phyloP scores from a whole-genome alignment of 176 grass and related monocot genomes.

The Melocanna baccifera region DNA sequence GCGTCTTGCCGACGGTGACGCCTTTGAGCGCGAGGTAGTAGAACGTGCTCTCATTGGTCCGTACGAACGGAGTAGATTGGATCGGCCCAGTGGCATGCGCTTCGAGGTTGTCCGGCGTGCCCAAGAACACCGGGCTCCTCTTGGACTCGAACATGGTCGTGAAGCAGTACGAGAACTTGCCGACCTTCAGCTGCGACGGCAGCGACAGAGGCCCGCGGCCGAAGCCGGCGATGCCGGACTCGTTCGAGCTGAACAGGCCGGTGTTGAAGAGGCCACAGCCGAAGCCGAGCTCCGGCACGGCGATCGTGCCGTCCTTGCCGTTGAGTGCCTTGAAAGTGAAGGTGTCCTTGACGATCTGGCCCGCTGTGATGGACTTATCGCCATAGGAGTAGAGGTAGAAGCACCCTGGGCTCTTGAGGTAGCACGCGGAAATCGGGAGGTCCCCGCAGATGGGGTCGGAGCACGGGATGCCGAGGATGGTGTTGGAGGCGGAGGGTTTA shows the following conservation, averaged over 20 bases:
- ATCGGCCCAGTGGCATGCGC: background rate
- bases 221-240: slow-evolving; percentile 61
- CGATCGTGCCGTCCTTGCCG: background rate
- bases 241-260: slow-evolving; percentile 12
- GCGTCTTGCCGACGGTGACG: slow-evolving; percentile 44
- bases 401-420: background rate
- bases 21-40: slow-evolving; percentile 52
- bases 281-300: slow-evolving; percentile 33
- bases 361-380: slow-evolving; percentile 32
- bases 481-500: slow-evolving; percentile 25
- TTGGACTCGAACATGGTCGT: slow-evolving; percentile 35
- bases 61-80: slow-evolving; percentile 41
- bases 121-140: slow-evolving; percentile 54
- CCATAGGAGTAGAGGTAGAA: slow-evolving; percentile 36
- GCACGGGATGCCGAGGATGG: slow-evolving; percentile 22
- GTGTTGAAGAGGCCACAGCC: slow-evolving; percentile 44
- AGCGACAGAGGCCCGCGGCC: slow-evolving; percentile 54
- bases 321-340: slow-evolving; percentile 33
- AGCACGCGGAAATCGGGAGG: slow-evolving; percentile 20
- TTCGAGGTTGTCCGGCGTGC: slow-evolving; percentile 32
- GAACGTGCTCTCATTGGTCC: background rate
- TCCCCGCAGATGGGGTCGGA: slow-evolving; percentile 20
- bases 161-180: slow-evolving; percentile 67
- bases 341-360: slow-evolving; percentile 44
- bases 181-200: slow-evolving; percentile 56